Evolutionary conservation across 2,329 filamentous ascomycete species (phyloP), one percentile per base, ranked within the genome.

Genomic region (Proliferodiscus dingleyae): DNA sequence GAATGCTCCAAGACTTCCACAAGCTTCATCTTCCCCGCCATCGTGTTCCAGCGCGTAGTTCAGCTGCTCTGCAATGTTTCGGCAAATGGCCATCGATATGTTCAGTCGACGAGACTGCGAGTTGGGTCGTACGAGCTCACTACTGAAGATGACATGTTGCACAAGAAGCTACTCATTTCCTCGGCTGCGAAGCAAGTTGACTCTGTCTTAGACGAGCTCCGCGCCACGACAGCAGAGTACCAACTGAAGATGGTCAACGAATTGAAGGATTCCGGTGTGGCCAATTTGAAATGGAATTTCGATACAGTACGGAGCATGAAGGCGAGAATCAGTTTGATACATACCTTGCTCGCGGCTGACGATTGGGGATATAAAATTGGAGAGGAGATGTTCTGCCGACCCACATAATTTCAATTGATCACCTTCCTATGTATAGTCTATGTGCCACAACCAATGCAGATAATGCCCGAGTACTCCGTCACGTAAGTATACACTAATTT

Each of bases 21-120:
- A 10, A 40, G 29, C 16, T 28, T 40, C 23, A 40, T 40, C 21
- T 40, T 40, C 23, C 37, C 37, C 26, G 23, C 37, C 2, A 24
- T 40, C 9, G 29, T 26, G 6, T 28, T 40, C 10, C 37, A 40
- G 29, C 37, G 23, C 6, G 7, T 40, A 9, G 37, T 26, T 23
- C 4, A 19, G 5, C 37, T 40, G 9, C 23, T 40, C 11, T 40
- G 37, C 23, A 24, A 28, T 23, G 15, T 40, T 11, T 8, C 23
- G 7, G 29, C 15, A 28, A n/a, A 40, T 7, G 21, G 21, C 6
- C 9, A 13, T 8, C 15, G 8, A 8, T 40, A 26, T 21, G 21
- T 40, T 10, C 21, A 40, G 15, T 28, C 21, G 8, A 28, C 13
- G 37, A 24, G 18, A 26, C 23, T 40, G 9, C 18, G 23, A 16